Conservation (phyloP, 1,284 basidiomycete species). For the Cryptococcus sp. region DNA sequence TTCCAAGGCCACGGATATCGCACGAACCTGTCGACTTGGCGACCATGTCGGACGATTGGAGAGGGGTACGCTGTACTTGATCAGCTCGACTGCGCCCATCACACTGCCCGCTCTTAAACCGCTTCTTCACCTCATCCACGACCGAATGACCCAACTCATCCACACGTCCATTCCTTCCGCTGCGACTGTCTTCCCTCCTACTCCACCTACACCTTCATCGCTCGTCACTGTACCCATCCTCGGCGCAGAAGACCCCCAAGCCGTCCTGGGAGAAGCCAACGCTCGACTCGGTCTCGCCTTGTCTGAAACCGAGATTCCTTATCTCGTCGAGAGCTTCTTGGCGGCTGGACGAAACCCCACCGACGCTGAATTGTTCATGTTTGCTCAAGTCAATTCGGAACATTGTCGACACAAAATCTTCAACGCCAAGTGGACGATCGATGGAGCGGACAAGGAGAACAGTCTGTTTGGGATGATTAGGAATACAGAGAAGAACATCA, state of each 20-base stretch:
- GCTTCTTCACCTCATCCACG: conserved; percentile 70
- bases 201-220: conserved; percentile 56
- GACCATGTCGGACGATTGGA: conserved; percentile 71
- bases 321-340: conserved; percentile 84
- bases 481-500: conserved; percentile 77
- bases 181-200: conserved; percentile 63
- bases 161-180: conserved; percentile 58
- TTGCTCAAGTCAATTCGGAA: conserved; percentile 99
- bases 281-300: conserved; percentile 83
- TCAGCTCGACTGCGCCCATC: conserved; percentile 52
- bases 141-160: conserved; percentile 90
- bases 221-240: conserved; percentile 63
- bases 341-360: conserved; percentile 75
- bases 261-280: conserved; percentile 71
- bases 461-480: conserved; percentile 97
- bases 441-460: conserved; percentile 60
- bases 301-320: conserved; percentile 83
- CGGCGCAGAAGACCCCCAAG: conserved; percentile 51
- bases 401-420: conserved; percentile 99
- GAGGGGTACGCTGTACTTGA: conserved; percentile 69
- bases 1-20: conserved; percentile 94
- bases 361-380: conserved; percentile 99
- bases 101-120: conserved; percentile 44
- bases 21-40: conserved; percentile 75
- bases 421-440: conserved; percentile 93